These are phyloP conservation scores for Lipomyces orientalis DNA, from an alignment of 805 yeast genomes.

Conservation along the genomic window DNA sequence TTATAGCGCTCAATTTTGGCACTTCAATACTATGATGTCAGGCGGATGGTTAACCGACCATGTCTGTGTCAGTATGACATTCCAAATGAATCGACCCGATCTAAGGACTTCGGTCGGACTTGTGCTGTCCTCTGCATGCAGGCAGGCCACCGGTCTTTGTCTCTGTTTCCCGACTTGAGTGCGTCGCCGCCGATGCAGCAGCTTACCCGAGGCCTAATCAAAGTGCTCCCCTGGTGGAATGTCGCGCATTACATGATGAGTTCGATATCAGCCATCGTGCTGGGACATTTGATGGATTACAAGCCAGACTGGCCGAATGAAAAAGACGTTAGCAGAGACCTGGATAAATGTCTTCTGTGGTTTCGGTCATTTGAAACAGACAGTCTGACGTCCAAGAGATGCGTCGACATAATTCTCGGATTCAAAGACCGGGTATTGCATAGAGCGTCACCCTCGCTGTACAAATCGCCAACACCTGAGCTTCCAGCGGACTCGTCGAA, in stretches of 20 bases:
- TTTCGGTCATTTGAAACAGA: neutral
- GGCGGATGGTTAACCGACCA: slow-evolving; percentile 27
- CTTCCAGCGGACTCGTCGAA: neutral
- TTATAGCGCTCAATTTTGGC: slow-evolving; percentile 20
- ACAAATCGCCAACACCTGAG: neutral
- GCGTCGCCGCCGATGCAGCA: neutral
- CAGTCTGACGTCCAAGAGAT: neutral
- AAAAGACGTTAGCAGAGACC: slow-evolving; percentile 9
- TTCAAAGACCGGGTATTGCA: slow-evolving; percentile 7
- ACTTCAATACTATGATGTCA: slow-evolving; percentile 17
- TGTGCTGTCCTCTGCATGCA: slow-evolving; percentile 22
- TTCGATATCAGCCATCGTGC: slow-evolving; percentile 27
- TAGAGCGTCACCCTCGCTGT: slow-evolving; percentile 1
- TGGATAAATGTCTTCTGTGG: slow-evolving; percentile 12
- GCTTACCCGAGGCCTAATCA: slow-evolving; percentile 4
- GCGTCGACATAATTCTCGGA: slow-evolving; percentile 6
- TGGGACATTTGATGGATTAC: slow-evolving; percentile 17
- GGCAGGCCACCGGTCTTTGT: slow-evolving; percentile 26
- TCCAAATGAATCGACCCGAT: slow-evolving; percentile 26
- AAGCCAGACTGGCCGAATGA: slow-evolving; percentile 12
- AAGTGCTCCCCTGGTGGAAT: slow-evolving; percentile 28
- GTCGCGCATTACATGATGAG: slow-evolving; percentile 24
- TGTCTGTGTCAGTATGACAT: slow-evolving; percentile 24
- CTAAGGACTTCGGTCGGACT: slow-evolving; percentile 12
- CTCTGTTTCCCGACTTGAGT: slow-evolving; percentile 13